Conservation (phyloP, 176 grass and related monocot genomes). For the Chrysopogon serrulatus region DNA sequence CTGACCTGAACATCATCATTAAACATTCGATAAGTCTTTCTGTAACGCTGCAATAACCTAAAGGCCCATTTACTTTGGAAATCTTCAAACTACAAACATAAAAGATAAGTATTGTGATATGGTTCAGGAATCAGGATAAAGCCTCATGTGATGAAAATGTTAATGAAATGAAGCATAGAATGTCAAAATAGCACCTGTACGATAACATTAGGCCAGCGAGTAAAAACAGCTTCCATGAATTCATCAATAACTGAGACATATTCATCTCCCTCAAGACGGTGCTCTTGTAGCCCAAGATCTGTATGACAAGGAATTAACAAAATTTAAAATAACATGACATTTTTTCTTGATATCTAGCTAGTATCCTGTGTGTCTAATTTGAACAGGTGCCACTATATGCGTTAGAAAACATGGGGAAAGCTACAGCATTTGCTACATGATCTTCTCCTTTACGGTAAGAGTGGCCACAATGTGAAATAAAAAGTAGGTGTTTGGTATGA, state of each 20-base stretch:
- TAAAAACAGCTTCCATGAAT: slow-evolving; percentile 98
- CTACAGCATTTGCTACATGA: not conserved
- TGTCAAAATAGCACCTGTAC: slow-evolving; percentile 64
- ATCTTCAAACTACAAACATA: slow-evolving; percentile 80
- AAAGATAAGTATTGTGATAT: not conserved
- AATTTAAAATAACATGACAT: slow-evolving; percentile 16
- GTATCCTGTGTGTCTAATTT: slow-evolving; percentile 10
- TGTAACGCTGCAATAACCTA: slow-evolving; percentile 88
- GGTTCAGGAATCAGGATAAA: slow-evolving; percentile 7
- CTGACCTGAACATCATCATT: slow-evolving; percentile 99
- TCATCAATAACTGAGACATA: slow-evolving; percentile 95
- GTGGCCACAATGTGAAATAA: not conserved
- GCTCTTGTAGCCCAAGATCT: slow-evolving; percentile 84
- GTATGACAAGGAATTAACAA: slow-evolving; percentile 22
- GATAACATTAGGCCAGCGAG: slow-evolving; percentile 96
- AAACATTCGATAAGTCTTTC: slow-evolving; percentile 94
- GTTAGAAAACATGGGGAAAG: slow-evolving; percentile 10
- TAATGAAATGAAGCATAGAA: not conserved
- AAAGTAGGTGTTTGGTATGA: not conserved
- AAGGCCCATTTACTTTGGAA: slow-evolving; percentile 99
- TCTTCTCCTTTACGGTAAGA: not conserved
- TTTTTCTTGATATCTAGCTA: slow-evolving; percentile 1
- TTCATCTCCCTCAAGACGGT: slow-evolving; percentile 95
- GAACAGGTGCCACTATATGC: slow-evolving; percentile 5
- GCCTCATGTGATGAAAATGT: not conserved